Evolutionary conservation across 2,329 filamentous ascomycete species (phyloP).

Genomic region (Elsinoe ampelina): DNA sequence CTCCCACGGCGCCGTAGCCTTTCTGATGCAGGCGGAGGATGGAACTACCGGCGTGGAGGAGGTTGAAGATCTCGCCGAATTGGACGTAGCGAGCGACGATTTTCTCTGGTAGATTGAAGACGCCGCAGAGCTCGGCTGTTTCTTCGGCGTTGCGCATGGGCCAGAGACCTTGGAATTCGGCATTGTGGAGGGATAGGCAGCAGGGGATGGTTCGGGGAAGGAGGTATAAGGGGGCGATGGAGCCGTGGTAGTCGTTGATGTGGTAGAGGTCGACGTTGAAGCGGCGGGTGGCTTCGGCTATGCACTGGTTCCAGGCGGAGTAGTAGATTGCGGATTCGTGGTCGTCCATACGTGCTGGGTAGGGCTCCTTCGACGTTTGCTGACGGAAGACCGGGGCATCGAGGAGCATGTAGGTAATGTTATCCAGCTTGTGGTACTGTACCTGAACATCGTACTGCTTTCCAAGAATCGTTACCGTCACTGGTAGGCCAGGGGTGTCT

Average conservation of each 20-base stretch:
- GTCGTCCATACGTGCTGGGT: conserved; percentile 61
- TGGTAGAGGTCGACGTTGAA: conserved; percentile 58
- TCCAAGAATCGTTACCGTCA: conserved; percentile 53
- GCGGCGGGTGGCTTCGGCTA: conserved; percentile 52
- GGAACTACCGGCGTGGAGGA: conserved; percentile 57
- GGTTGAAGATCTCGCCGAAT: conserved; percentile 60
- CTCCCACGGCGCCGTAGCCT: conserved; percentile 59
- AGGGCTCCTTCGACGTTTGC: conserved; percentile 54
- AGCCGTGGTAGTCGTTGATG: conserved; percentile 58
- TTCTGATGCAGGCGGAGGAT: conserved; percentile 58
- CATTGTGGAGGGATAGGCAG: conserved; percentile 58
- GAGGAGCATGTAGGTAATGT: conserved; percentile 60
- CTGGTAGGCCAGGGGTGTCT: conserved; percentile 50
- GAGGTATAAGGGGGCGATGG: conserved; percentile 54
- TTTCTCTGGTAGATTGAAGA: conserved; percentile 53
- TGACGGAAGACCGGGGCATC: conserved; percentile 58
- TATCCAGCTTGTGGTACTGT: conserved; percentile 53
- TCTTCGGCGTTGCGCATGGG: conserved; percentile 55
- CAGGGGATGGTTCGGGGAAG: conserved; percentile 53
- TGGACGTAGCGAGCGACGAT: conserved; percentile 54
- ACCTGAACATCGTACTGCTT: conserved; percentile 53
- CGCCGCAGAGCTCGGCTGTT: conserved; percentile 52
- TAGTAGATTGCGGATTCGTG: conserved; percentile 60
- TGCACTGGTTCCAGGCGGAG: conserved; percentile 62
- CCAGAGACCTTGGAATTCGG: conserved; percentile 61